Conservation (phyloP, 768 basidiomycete species). For the Mycena pura region DNA sequence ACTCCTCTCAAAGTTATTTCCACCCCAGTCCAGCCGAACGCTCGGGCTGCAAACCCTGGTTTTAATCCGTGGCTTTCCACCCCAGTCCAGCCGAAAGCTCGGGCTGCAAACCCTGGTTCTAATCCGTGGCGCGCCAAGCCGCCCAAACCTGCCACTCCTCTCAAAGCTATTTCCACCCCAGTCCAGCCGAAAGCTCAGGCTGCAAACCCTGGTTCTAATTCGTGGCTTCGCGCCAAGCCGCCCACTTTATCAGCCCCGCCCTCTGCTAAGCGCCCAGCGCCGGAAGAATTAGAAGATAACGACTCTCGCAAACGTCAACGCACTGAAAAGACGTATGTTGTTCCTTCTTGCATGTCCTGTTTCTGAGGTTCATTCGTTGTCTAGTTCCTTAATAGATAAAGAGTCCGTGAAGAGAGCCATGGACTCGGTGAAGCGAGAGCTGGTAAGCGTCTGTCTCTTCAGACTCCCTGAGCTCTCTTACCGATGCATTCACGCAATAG, state of each 20-base stretch:
- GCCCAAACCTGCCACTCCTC: too few species aligned
- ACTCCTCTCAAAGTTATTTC: too few species aligned
- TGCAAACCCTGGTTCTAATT: too few species aligned
- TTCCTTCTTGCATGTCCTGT: background rate
- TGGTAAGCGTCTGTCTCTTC: background rate
- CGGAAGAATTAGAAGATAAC: background rate
- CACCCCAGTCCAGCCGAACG: too few species aligned
- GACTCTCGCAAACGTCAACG: conserved; percentile 1
- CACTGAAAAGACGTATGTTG: background rate
- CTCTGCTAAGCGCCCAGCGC: background rate
- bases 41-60: too few species aligned
- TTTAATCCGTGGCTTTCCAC: too few species aligned
- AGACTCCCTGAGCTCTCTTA: background rate
- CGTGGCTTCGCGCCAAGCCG: too few species aligned
- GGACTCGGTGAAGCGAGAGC: background rate
- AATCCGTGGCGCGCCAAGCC: too few species aligned
- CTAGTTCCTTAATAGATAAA: background rate
- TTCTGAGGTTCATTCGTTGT: background rate
- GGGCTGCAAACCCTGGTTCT: too few species aligned
- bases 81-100: too few species aligned
- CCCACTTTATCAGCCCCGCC: background rate
- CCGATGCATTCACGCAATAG: background rate
- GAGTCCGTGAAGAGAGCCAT: background rate
- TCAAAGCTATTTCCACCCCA: too few species aligned
- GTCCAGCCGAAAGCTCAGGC: too few species aligned